A percentile compares a stretch with the other conserved stretches of the same genome.
Conservation (phyloP, 2,329 filamentous ascomycete genomes). For the Berkeleyomyces basicola region DNA sequence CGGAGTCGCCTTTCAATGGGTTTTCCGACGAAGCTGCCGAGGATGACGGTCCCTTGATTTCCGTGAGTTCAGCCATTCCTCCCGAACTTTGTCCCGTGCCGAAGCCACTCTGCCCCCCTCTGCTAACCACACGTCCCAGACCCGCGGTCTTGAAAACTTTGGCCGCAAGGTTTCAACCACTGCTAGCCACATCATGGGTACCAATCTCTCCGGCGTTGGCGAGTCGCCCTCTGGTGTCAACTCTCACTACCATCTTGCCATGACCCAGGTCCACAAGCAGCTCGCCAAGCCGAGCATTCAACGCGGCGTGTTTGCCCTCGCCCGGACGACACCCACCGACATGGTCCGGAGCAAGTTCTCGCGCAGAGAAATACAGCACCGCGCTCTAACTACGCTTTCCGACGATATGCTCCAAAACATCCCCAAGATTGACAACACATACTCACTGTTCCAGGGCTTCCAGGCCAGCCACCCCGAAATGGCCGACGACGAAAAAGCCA, state of each 20-base stretch:
- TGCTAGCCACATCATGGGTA: conserved; percentile 73
- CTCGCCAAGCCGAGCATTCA: conserved; percentile 71
- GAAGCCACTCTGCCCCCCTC: not conserved
- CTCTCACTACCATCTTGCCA: conserved; percentile 57
- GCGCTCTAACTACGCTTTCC: conserved; percentile 71
- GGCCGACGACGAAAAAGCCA: conserved; percentile 34
- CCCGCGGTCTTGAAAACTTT: conserved; percentile 80
- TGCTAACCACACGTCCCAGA: conserved; percentile 30
- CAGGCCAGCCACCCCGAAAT: conserved; percentile 68
- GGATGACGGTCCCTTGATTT: conserved; percentile 15
- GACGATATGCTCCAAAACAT: conserved; percentile 84
- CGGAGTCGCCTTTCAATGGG: conserved; percentile 14
- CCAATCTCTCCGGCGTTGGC: conserved; percentile 30
- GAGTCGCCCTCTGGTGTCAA: conserved; percentile 31
- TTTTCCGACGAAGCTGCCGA: conserved; percentile 12
- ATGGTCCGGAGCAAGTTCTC: conserved; percentile 84
- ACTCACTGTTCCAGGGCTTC: conserved; percentile 93
- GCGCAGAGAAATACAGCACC: conserved; percentile 80
- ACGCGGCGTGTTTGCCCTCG: conserved; percentile 78
- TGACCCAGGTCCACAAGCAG: conserved; percentile 80
- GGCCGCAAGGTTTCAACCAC: conserved; percentile 89
- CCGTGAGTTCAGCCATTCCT: conserved; percentile 9
- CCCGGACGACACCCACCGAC: conserved; percentile 82
- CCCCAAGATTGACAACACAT: conserved; percentile 59
- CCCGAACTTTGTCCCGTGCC: not conserved